These are phyloP conservation scores for Papiliotrema fonsecae DNA, from an alignment of 1,284 basidiomycete species.

Conservation along the genomic window DNA sequence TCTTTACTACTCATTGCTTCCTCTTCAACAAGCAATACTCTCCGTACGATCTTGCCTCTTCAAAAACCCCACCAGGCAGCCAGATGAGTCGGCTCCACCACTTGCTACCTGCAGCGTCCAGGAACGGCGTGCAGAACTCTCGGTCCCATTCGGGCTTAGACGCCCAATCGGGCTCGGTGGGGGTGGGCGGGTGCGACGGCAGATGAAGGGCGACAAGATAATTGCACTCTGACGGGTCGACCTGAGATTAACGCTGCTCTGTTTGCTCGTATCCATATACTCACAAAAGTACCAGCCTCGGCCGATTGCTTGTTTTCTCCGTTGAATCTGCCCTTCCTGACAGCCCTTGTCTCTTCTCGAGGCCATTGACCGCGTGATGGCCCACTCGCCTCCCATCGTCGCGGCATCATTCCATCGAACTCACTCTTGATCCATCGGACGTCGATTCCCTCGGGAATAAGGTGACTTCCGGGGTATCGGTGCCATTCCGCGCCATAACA, in stretches of 20 bases:
- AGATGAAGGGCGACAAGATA: slow-evolving; percentile 84
- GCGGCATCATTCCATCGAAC: slow-evolving; percentile 83
- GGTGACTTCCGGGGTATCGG: slow-evolving; percentile 84
- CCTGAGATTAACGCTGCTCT: slow-evolving; percentile 51
- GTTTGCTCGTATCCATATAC: slow-evolving; percentile 38
- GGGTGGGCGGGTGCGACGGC: slow-evolving; percentile 59
- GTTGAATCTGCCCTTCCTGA: slow-evolving; percentile 66
- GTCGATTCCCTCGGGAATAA: slow-evolving; percentile 75
- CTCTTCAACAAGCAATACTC: slow-evolving; percentile 52
- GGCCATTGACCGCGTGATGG: slow-evolving; percentile 53
- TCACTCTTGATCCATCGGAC: slow-evolving; percentile 85
- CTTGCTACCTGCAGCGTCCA: slow-evolving; percentile 71
- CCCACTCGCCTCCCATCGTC: slow-evolving; percentile 44
- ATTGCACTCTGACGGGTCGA: slow-evolving; percentile 66
- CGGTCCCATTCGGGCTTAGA: slow-evolving; percentile 60
- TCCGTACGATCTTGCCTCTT: slow-evolving; percentile 49
- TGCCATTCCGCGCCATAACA: slow-evolving; percentile 97
- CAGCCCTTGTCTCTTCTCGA: slow-evolving; percentile 61
- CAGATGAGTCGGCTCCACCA: slow-evolving; percentile 69
- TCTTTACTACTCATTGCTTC: neutral
- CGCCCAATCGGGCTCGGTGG: slow-evolving; percentile 70
- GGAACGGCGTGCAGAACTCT: slow-evolving; percentile 68
- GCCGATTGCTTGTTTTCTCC: slow-evolving; percentile 70
- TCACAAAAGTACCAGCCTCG: slow-evolving; percentile 72
- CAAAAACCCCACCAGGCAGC: slow-evolving; percentile 58